Evolutionary conservation across 192 early-diverging fungal genomes (phyloP).

Genomic region (Backusella tarrabulga): DNA sequence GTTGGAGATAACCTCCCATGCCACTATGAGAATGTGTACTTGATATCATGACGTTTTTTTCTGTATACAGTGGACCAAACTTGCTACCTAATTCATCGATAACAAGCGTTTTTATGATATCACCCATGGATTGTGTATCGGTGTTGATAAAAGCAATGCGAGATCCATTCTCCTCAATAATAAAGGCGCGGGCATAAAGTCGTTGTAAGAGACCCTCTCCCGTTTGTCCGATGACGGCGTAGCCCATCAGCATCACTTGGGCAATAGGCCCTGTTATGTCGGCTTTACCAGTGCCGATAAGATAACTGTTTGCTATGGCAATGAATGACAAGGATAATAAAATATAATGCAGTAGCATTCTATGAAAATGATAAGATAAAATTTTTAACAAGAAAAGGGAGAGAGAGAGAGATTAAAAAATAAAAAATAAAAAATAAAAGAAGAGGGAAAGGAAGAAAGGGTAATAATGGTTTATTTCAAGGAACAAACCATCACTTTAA

Average conservation of each 20-base stretch:
- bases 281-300: conserved; percentile 28
- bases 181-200: conserved; percentile 28
- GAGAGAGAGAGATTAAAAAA: neutral
- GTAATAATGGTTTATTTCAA: neutral
- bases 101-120: conserved; percentile 23
- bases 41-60: conserved; percentile 25
- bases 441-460: neutral
- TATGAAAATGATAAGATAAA: neutral
- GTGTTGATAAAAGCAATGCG: conserved; percentile 32
- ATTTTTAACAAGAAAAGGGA: neutral
- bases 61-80: conserved; percentile 14
- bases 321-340: neutral
- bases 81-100: neutral
- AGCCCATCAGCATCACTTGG: conserved; percentile 36
- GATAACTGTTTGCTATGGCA: neutral
- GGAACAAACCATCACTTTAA: neutral
- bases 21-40: conserved; percentile 36
- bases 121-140: conserved; percentile 33
- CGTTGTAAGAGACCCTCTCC: conserved; percentile 26
- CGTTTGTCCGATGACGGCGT: conserved; percentile 27
- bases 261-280: conserved; percentile 32
- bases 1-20: conserved; percentile 35
- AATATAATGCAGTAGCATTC: neutral
- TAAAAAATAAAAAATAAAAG: neutral
- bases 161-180: conserved; percentile 15